A percentile compares a stretch with the other conserved stretches of the same genome.
These are phyloP conservation scores for Macroventuria anomochaeta DNA, from an alignment of 2,329 filamentous ascomycete genomes.

Conservation along the genomic window DNA sequence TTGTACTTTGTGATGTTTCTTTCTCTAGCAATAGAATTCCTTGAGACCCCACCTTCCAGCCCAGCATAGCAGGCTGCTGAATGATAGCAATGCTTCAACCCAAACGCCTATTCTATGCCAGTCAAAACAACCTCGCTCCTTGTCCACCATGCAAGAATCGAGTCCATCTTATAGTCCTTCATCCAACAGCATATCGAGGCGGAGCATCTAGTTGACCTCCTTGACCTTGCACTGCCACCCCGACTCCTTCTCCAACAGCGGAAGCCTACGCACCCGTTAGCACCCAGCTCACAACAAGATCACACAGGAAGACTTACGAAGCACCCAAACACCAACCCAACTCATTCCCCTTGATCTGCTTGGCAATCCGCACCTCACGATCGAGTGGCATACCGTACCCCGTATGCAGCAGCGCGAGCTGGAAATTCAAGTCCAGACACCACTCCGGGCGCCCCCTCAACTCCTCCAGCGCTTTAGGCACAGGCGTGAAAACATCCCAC, in stretches of 20 bases:
- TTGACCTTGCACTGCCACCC: constrained; percentile 91
- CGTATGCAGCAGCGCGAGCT: constrained; percentile 89
- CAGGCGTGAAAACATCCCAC: constrained; percentile 81
- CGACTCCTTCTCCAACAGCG: constrained; percentile 78
- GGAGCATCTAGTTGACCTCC: constrained; percentile 59
- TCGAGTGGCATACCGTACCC: constrained; percentile 98
- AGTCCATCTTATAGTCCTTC: background rate
- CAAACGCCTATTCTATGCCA: constrained; percentile 16
- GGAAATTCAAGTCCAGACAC: constrained; percentile 96
- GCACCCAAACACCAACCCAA: constrained; percentile 97
- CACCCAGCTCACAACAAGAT: constrained; percentile 7
- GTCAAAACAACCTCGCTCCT: background rate
- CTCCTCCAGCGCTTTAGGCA: constrained; percentile 81
- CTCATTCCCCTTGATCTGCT: constrained; percentile 98
- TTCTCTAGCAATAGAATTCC: background rate
- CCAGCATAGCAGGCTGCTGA: background rate
- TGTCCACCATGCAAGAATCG: background rate
- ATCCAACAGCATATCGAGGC: background rate
- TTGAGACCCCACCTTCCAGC: background rate
- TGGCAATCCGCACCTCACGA: constrained; percentile 94
- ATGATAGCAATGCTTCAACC: constrained; percentile 1
- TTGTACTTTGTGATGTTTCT: background rate
- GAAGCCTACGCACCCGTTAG: constrained; percentile 68
- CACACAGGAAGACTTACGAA: constrained; percentile 66
- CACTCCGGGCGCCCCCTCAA: constrained; percentile 83